Conservation (phyloP, 192 early-diverging fungal genomes). For the Rhizophagus sp. region DNA sequence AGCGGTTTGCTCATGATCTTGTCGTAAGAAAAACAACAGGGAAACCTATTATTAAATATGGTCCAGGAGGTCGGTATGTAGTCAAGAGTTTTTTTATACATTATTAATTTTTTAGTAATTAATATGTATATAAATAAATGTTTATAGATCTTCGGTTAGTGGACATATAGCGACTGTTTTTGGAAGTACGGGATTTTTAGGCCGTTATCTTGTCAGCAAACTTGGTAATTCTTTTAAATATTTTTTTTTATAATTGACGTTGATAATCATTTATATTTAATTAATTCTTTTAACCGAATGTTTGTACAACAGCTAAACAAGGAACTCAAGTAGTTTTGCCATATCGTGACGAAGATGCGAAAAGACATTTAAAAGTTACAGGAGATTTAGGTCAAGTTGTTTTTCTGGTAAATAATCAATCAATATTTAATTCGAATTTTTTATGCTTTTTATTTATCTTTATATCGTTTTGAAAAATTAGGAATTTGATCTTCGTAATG, state of each 20-base stretch:
- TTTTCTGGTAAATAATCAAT: constrained; percentile 57
- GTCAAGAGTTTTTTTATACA: background rate
- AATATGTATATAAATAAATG: background rate
- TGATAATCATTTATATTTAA: background rate
- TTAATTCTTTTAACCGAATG: background rate
- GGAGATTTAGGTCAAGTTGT: constrained; percentile 96
- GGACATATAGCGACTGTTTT: constrained; percentile 94
- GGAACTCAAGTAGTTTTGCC: constrained; percentile 92
- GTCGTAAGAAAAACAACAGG: constrained; percentile 55
- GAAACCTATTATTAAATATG: constrained; percentile 61
- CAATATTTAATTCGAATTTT: background rate
- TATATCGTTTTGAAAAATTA: constrained; percentile 28
- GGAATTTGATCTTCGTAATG: constrained; percentile 91
- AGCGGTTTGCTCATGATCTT: constrained; percentile 58
- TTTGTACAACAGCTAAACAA: constrained; percentile 60
- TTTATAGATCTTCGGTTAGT: constrained; percentile 67
- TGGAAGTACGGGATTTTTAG: constrained; percentile 94
- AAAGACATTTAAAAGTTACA: constrained; percentile 85
- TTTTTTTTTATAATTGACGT: background rate
- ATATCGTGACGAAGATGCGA: constrained; percentile 84
- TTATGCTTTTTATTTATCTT: background rate
- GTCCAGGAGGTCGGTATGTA: constrained; percentile 65
- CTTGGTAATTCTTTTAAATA: constrained; percentile 77
- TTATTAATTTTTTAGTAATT: too few relatives aligned
- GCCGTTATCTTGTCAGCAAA: constrained; percentile 90